Base-by-base conservation (phyloP, 345 rosid genomes). In the Populus davidiana region DNA sequence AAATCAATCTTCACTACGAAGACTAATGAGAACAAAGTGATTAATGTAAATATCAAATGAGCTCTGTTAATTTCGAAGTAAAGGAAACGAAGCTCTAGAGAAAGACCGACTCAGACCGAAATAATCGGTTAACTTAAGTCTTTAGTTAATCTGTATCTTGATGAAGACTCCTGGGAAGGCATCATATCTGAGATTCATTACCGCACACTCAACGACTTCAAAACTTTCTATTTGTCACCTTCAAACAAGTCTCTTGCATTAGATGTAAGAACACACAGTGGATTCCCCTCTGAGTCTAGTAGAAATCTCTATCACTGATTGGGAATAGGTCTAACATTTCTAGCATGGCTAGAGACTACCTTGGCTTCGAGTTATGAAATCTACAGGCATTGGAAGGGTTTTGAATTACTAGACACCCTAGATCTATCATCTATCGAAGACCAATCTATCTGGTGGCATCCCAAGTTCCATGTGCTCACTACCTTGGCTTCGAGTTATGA, bases 311-410 rank as follows among this genome's bases (percentile, higher is more conserved):
- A 23, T 74, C 0, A 63, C 16, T 5, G 6, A 41, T 50, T n/a
- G n/a, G n/a, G n/a, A n/a, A 29, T 84, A 18, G 82, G 85, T 25
- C 79, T 81, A 8, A 29, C 10, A 25, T 80, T 84, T 69, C 86
- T 85, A 1, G 5, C n/a, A 6, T 84, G 84, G 84, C 78, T 84
- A 43, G 61, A 29, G 64, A 75, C 72, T n/a, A n/a, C n/a, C n/a
- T n/a, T n/a, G n/a, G n/a, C n/a, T n/a, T n/a, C n/a, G n/a, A n/a
- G n/a, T n/a, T n/a, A n/a, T n/a, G n/a, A n/a, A 31, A 70, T 81
- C 10, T 77, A 35, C 5, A 43, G 39, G 27, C 54, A 73, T 3
- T 72, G 76, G 76, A 17, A 61, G 31, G 68, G 73, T 50, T 16
- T 71, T 20, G 17, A 23, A 17, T 39, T 5, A 36, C 2, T 16